Evolutionary conservation across 495 filamentous ascomycete species (phyloP).

Genomic region (Hypoxylon lienhwacheense): DNA sequence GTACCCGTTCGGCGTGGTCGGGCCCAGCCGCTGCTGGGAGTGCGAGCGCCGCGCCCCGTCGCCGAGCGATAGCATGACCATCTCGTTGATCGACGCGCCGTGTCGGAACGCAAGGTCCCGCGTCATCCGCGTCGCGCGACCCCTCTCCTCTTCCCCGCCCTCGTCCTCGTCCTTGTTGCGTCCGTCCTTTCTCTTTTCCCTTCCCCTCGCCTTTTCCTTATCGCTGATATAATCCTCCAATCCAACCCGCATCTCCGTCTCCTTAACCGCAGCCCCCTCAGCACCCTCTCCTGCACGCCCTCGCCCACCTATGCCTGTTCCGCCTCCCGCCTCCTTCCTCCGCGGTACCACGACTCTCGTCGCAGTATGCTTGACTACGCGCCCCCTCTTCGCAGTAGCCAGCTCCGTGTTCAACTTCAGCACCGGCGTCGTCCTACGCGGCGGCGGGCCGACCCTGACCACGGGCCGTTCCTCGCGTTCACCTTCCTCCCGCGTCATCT

Average conservation of each 20-base stretch:
- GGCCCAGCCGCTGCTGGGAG: constrained; percentile 36
- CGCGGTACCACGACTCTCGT: constrained; percentile 9
- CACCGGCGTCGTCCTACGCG: constrained; percentile 32
- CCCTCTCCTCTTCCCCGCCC: constrained; percentile 31
- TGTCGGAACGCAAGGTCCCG: constrained; percentile 31
- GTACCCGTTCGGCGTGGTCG: constrained; percentile 56
- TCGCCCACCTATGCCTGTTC: too few relatives aligned
- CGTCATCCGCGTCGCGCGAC: constrained; percentile 44
- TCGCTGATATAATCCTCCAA: constrained; percentile 4
- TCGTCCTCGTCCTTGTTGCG: too few relatives aligned
- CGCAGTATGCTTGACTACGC: constrained; percentile 29
- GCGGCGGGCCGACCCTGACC: constrained; percentile 34
- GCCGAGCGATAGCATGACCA: constrained; percentile 37
- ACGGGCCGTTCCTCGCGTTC: constrained; percentile 31
- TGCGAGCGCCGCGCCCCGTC: constrained; percentile 24
- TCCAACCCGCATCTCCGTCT: constrained; percentile 19
- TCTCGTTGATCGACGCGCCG: constrained; percentile 41
- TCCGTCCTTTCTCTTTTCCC: not conserved
- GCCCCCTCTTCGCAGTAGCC: constrained; percentile 17
- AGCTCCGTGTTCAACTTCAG: constrained; percentile 50
- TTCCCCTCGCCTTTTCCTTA: not conserved
- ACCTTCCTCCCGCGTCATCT: constrained; percentile 20
- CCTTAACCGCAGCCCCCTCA: not conserved
- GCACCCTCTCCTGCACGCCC: not conserved
- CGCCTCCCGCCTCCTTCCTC: too few relatives aligned